These are phyloP conservation scores for Salix koriyanagi DNA, from an alignment of 345 rosid genomes.

Conservation along the genomic window DNA sequence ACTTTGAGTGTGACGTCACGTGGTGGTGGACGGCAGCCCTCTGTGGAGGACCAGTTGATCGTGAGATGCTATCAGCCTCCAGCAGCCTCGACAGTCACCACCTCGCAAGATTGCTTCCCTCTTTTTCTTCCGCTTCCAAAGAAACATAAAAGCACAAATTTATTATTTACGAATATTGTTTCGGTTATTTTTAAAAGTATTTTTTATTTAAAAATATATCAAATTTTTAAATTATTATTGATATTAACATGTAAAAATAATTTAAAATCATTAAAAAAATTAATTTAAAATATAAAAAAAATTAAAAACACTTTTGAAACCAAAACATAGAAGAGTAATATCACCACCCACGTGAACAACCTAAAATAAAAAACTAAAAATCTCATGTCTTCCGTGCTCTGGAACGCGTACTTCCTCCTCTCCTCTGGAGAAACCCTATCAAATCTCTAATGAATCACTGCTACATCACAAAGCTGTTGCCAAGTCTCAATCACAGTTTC, in stretches of 20 bases:
- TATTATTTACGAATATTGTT: no score
- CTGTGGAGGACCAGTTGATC: no score
- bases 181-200: no score
- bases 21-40: background rate
- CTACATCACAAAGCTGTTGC: conserved; percentile 9
- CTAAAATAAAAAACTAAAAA: conserved; percentile 6
- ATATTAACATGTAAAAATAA: no score
- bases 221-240: no score
- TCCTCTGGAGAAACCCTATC: conserved; percentile 22
- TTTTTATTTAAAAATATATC: no score
- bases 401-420: background rate
- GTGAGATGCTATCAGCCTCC: background rate
- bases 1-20: background rate
- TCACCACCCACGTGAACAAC: conserved; percentile 36
- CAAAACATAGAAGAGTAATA: no score
- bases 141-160: no score
- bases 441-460: background rate
- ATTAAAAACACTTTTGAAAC: no score
- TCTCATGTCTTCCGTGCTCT: background rate
- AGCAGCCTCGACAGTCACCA: background rate
- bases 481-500: conserved; percentile 11
- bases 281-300: no score
- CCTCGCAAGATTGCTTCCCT: background rate
- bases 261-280: no score
- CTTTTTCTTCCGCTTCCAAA: background rate